These are phyloP conservation scores for Epichloe amarillans DNA, from an alignment of 2,329 filamentous ascomycete species.

Conservation along the genomic window DNA sequence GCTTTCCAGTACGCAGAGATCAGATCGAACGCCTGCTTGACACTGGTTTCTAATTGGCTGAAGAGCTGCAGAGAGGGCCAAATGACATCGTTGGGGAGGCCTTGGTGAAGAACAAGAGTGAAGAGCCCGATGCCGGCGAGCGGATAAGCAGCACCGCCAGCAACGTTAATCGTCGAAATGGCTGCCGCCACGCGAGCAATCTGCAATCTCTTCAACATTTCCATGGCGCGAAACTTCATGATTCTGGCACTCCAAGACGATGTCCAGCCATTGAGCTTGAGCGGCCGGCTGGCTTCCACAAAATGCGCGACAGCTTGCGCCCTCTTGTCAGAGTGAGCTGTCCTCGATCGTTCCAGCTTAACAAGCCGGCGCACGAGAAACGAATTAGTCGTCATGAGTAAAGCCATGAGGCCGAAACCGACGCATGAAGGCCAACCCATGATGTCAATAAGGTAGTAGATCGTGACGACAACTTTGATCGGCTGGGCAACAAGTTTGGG, in stretches of 20 bases:
- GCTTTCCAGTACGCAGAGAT: conserved; percentile 70
- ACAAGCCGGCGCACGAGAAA: conserved; percentile 53
- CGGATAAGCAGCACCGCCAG: conserved; percentile 63
- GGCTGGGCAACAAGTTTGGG: conserved; percentile 63
- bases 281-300: conserved; percentile 69
- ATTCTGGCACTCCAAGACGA: conserved; percentile 23
- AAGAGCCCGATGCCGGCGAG: conserved; percentile 73
- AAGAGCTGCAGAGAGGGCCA: conserved; percentile 81
- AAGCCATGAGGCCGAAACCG: conserved; percentile 54
- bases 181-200: conserved; percentile 24
- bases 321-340: conserved; percentile 61
- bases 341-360: conserved; percentile 55
- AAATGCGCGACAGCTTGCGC: conserved; percentile 75
- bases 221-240: conserved; percentile 20
- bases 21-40: conserved; percentile 62
- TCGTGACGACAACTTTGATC: conserved; percentile 58
- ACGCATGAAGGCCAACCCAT: conserved; percentile 69
- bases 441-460: conserved; percentile 51
- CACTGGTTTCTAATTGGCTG: conserved; percentile 55
- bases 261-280: conserved; percentile 29
- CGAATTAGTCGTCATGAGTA: conserved; percentile 58
- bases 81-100: conserved; percentile 65
- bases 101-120: conserved; percentile 54
- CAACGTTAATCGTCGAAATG: conserved; percentile 56
- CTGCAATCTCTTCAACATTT: conserved; percentile 24